phyloP scores from a whole-genome alignment of 768 basidiomycete genomes.

The Serendipita indica region DNA sequence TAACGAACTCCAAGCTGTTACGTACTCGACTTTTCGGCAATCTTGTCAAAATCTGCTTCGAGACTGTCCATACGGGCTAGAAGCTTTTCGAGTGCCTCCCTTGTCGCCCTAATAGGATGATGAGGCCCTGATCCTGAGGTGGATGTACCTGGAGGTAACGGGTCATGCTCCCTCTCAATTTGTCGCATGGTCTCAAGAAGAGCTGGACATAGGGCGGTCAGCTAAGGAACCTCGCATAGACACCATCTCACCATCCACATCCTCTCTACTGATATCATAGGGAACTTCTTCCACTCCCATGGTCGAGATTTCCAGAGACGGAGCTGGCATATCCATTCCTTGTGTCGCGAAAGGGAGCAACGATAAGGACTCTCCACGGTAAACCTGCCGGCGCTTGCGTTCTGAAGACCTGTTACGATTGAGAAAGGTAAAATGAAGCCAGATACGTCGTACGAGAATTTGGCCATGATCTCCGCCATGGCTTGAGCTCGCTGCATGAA shows the following conservation, averaged over 20 bases:
- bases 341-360: slow-evolving; percentile 75
- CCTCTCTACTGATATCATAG: slow-evolving; percentile 49
- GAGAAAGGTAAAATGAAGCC: background rate
- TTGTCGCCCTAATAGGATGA: slow-evolving; percentile 46
- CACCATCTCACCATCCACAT: slow-evolving; percentile 56
- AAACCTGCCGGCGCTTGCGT: slow-evolving; percentile 68
- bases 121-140: slow-evolving; percentile 20
- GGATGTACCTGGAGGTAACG: slow-evolving; percentile 27
- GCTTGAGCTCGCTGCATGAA: slow-evolving; percentile 69
- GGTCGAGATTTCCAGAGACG: slow-evolving; percentile 65
- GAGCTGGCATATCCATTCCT: slow-evolving; percentile 69
- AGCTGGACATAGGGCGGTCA: slow-evolving; percentile 26
- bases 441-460: slow-evolving; percentile 38
- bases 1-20: slow-evolving; percentile 13
- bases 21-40: slow-evolving; percentile 73
- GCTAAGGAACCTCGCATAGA: background rate
- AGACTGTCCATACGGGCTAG: slow-evolving; percentile 65
- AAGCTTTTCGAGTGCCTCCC: slow-evolving; percentile 48
- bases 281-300: slow-evolving; percentile 43
- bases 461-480: slow-evolving; percentile 76
- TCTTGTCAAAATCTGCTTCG: slow-evolving; percentile 67
- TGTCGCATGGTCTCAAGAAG: slow-evolving; percentile 50
- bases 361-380: slow-evolving; percentile 68
- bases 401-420: slow-evolving; percentile 44
- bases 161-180: slow-evolving; percentile 39